phyloP scores from a whole-genome alignment of 2,329 filamentous ascomycete genomes.

The Cercospora citrullina region DNA sequence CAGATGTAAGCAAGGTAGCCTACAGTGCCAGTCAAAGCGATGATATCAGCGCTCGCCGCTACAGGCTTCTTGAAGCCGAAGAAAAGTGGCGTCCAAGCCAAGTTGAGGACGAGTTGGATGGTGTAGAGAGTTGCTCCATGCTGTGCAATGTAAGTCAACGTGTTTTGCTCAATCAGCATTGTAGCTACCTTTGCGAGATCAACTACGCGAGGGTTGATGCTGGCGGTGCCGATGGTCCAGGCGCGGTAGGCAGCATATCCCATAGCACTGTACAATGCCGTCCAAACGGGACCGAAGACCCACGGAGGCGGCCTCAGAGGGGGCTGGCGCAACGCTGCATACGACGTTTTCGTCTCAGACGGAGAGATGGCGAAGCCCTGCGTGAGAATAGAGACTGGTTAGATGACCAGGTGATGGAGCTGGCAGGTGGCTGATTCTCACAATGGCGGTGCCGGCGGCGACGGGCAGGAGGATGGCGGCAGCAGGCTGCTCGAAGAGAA shows the following conservation, averaged over 20 bases:
- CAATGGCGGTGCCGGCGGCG: constrained; percentile 66
- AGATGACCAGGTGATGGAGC: not conserved
- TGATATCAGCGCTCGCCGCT: constrained; percentile 72
- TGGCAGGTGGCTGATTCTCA: not conserved
- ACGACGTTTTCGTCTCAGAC: constrained; percentile 61
- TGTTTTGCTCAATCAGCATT: not conserved
- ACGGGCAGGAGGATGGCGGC: constrained; percentile 75
- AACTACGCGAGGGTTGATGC: constrained; percentile 57
- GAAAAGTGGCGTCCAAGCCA: constrained; percentile 91
- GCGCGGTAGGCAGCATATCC: constrained; percentile 85
- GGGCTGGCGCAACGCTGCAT: constrained; percentile 66
- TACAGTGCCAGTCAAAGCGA: constrained; percentile 69
- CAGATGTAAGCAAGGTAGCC: constrained; percentile 75
- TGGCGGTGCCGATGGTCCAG: constrained; percentile 62
- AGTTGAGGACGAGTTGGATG: constrained; percentile 79
- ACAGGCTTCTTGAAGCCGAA: constrained; percentile 74
- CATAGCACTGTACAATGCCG: constrained; percentile 66
- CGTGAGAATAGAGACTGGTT: not conserved
- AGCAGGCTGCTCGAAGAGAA: constrained; percentile 70
- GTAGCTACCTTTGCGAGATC: constrained; percentile 56
- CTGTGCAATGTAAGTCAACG: constrained; percentile 26
- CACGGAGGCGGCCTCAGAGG: constrained; percentile 58
- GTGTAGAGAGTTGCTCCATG: constrained; percentile 78
- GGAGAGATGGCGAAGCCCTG: constrained; percentile 64
- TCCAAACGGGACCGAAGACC: constrained; percentile 62